Evolutionary conservation across 2,329 filamentous ascomycete species (phyloP).

Genomic region (Dactylellina cionopaga): DNA sequence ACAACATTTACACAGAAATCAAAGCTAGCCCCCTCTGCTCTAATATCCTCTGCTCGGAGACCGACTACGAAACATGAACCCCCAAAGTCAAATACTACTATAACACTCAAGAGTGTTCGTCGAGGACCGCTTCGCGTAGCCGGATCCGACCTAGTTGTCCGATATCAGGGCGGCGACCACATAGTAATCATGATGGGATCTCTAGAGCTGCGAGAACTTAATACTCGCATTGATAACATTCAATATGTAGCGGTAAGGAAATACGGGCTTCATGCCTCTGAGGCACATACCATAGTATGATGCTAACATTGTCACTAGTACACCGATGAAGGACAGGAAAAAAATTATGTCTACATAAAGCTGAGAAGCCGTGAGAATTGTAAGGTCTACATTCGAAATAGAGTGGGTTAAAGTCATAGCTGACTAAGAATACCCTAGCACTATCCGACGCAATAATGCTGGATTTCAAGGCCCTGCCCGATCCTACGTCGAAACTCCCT

Average conservation of each 20-base stretch:
- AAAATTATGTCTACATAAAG: constrained; percentile 17
- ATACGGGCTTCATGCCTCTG: too few species aligned
- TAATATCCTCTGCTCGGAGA: not conserved
- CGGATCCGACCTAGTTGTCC: not conserved
- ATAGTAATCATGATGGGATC: not conserved
- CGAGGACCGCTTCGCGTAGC: not conserved
- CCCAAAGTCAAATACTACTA: not conserved
- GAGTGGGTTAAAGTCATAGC: not conserved
- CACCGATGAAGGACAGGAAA: not conserved
- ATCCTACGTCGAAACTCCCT: not conserved
- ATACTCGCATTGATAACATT: constrained; percentile 5
- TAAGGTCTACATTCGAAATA: not conserved
- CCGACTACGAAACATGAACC: not conserved
- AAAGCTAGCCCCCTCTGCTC: not conserved
- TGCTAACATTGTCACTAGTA: constrained; percentile 15
- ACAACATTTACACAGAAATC: constrained; percentile 9
- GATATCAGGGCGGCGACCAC: not conserved
- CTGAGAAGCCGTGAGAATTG: constrained; percentile 8
- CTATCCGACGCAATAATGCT: not conserved
- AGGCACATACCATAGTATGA: too few species aligned
- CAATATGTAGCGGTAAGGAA: constrained; percentile 1
- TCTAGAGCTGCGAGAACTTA: not conserved
- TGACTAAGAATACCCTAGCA: not conserved
- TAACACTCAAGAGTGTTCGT: not conserved
- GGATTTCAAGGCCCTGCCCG: constrained; percentile 2